Percentiles rank a stretch among this genome's conserved stretches.
These are phyloP conservation scores for Barbarea vulgaris DNA, from an alignment of 345 rosid species.

Conservation along the genomic window DNA sequence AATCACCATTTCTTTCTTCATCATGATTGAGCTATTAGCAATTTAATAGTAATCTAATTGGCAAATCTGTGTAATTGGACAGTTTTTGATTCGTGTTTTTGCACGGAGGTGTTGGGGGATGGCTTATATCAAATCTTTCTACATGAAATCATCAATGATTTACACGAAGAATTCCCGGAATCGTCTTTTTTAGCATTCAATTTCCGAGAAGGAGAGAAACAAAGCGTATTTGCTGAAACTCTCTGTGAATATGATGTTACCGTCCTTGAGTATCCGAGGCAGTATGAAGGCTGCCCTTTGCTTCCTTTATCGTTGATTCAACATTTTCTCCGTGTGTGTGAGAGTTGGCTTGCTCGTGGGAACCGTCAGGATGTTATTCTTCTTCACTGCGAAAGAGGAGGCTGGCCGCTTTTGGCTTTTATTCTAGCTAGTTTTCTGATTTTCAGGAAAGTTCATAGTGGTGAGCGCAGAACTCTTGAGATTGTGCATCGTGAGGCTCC, in stretches of 20 bases:
- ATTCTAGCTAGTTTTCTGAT: slow-evolving; percentile 78
- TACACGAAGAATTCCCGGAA: slow-evolving; percentile 83
- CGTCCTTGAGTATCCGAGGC: slow-evolving; percentile 88
- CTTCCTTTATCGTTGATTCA: slow-evolving; percentile 85
- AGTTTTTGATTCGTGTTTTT: slow-evolving; percentile 97
- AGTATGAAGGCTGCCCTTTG: slow-evolving; percentile 92
- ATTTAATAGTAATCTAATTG: neutral
- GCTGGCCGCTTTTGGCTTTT: slow-evolving; percentile 95
- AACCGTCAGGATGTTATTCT: slow-evolving; percentile 80
- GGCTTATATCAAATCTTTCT: slow-evolving; percentile 70
- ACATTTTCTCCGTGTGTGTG: slow-evolving; percentile 87
- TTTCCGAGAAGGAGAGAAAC: slow-evolving; percentile 86
- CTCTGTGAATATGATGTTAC: slow-evolving; percentile 80
- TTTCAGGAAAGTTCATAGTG: slow-evolving; percentile 73
- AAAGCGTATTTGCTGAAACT: slow-evolving; percentile 70
- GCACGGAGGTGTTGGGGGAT: slow-evolving; percentile 78
- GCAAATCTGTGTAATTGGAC: slow-evolving; percentile 36
- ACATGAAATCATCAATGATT: slow-evolving; percentile 71
- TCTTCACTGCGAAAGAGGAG: slow-evolving; percentile 94
- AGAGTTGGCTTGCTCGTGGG: slow-evolving; percentile 80
- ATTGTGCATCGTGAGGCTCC: slow-evolving; percentile 96
- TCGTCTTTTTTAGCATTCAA: slow-evolving; percentile 81
- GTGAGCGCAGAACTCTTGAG: slow-evolving; percentile 89
- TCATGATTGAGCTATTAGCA: neutral
- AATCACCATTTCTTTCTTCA: slow-evolving; percentile 6